phyloP scores from a whole-genome alignment of 2,329 filamentous ascomycete genomes.

The Monosporascus sp. region DNA sequence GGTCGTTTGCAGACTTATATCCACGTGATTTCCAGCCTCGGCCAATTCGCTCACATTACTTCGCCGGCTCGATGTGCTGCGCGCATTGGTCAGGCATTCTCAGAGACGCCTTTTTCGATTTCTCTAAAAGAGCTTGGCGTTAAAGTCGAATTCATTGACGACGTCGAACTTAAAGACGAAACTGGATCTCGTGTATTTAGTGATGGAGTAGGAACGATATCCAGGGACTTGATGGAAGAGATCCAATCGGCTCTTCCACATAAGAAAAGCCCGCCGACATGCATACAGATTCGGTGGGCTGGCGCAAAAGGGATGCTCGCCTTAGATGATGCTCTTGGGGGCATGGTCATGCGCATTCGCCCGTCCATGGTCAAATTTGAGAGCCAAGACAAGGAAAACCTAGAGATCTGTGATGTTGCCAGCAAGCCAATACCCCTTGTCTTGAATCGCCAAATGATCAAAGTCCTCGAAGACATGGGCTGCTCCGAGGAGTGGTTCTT shows the following conservation, averaged over 20 bases:
- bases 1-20: constrained; percentile 29
- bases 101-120: constrained; percentile 65
- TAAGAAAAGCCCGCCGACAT: constrained; percentile 49
- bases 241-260: constrained; percentile 53
- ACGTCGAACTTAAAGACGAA: constrained; percentile 45
- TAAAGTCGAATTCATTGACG: constrained; percentile 31
- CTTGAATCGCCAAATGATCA: constrained; percentile 77
- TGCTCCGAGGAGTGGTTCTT: constrained; percentile 56
- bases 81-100: constrained; percentile 63
- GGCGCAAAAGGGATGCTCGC: constrained; percentile 77
- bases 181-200: constrained; percentile 59
- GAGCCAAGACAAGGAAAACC: constrained; percentile 44
- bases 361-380: constrained; percentile 77
- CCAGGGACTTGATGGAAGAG: constrained; percentile 49
- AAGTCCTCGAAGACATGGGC: constrained; percentile 76
- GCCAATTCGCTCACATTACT: constrained; percentile 44
- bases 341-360: constrained; percentile 56
- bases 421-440: constrained; percentile 62
- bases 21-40: constrained; percentile 42
- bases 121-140: constrained; percentile 36
- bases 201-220: constrained; percentile 75
- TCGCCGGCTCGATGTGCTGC: constrained; percentile 54
- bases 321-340: constrained; percentile 56
- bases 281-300: constrained; percentile 68
- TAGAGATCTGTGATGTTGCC: constrained; percentile 69